A percentile compares a stretch with the other conserved stretches of the same genome.
Conservation (phyloP, 2,329 filamentous ascomycete genomes). For the Pseudogymnoascus sp. region DNA sequence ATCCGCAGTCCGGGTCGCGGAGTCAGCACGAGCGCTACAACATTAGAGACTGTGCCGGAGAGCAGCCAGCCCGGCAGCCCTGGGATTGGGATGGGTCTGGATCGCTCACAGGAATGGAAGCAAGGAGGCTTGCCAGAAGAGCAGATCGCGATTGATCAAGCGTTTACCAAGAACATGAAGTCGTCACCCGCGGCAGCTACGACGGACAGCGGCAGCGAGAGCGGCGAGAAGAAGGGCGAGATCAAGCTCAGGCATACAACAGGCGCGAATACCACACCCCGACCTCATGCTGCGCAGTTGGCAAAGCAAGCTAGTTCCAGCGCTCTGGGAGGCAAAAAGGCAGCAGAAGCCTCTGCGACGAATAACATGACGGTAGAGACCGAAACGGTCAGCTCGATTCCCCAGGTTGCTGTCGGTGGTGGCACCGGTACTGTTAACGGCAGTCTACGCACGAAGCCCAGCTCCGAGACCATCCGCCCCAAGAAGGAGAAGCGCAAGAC, state of each 20-base stretch:
- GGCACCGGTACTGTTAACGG: conserved; percentile 57
- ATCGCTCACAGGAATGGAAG: conserved; percentile 44
- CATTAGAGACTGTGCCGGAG: conserved; percentile 87
- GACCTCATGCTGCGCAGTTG: conserved; percentile 48
- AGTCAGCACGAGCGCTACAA: conserved; percentile 51
- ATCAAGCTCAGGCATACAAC: conserved; percentile 26
- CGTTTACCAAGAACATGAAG: conserved; percentile 34
- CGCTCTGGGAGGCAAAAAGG: conserved; percentile 57
- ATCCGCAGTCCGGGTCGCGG: conserved; percentile 55
- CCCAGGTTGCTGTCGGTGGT: conserved; percentile 68
- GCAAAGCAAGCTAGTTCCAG: conserved; percentile 58
- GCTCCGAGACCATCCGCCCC: conserved; percentile 91
- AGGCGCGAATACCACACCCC: conserved; percentile 36
- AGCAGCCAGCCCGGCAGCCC: conserved; percentile 71
- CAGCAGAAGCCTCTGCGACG: conserved; percentile 59
- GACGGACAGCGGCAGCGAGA: conserved; percentile 60
- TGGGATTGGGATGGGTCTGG: conserved; percentile 37
- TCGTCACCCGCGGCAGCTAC: conserved; percentile 37
- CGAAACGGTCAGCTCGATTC: conserved; percentile 86
- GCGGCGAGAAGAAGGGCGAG: conserved; percentile 49
- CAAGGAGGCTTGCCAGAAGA: conserved; percentile 36
- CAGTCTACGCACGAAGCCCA: conserved; percentile 77
- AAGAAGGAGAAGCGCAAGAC: conserved; percentile 86
- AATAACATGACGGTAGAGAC: conserved; percentile 97
- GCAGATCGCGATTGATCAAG: conserved; percentile 26